Evolutionary conservation across 805 yeast species (phyloP).

Genomic region (Candida oleophila): DNA sequence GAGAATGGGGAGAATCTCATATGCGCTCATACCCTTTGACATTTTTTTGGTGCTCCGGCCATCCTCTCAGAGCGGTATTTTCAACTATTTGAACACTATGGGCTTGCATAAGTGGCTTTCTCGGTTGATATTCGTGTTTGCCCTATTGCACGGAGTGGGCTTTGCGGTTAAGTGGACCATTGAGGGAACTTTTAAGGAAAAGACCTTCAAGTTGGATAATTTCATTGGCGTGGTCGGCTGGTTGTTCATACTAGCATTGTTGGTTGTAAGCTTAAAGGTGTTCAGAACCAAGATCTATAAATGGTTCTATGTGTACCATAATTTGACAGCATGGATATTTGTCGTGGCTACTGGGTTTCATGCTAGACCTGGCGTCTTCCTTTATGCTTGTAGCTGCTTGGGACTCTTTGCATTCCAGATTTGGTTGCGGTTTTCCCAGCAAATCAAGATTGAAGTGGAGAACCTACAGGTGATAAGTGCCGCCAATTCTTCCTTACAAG

Average conservation of each 20-base stretch:
- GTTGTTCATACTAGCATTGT: slow-evolving; percentile 30
- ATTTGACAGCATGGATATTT: slow-evolving; percentile 46
- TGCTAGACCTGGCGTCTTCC: slow-evolving; percentile 67
- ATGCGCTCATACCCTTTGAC: slow-evolving; percentile 57
- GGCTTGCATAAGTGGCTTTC: slow-evolving; percentile 73
- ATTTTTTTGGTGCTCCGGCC: slow-evolving; percentile 58
- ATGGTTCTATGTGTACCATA: slow-evolving; percentile 57
- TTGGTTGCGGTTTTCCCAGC: slow-evolving; percentile 25
- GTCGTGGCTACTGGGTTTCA: slow-evolving; percentile 52
- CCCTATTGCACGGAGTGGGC: slow-evolving; percentile 52
- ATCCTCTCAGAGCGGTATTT: slow-evolving; percentile 27
- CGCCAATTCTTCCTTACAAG: slow-evolving; percentile 16
- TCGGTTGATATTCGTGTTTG: slow-evolving; percentile 48
- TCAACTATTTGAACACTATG: slow-evolving; percentile 50
- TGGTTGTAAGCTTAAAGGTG: slow-evolving; percentile 46
- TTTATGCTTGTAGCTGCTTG: slow-evolving; percentile 27
- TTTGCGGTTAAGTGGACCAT: slow-evolving; percentile 49
- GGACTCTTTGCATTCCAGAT: slow-evolving; percentile 36
- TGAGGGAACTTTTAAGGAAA: slow-evolving; percentile 28
- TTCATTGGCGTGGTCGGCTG: slow-evolving; percentile 52
- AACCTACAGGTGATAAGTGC: slow-evolving; percentile 15
- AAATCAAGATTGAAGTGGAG: slow-evolving; percentile 10
- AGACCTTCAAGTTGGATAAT: slow-evolving; percentile 41
- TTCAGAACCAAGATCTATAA: slow-evolving; percentile 51
- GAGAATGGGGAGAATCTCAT: slow-evolving; percentile 62